Conservation (phyloP, 1,139 yeast species). For the Lodderomyces pseudojiufengensis region DNA sequence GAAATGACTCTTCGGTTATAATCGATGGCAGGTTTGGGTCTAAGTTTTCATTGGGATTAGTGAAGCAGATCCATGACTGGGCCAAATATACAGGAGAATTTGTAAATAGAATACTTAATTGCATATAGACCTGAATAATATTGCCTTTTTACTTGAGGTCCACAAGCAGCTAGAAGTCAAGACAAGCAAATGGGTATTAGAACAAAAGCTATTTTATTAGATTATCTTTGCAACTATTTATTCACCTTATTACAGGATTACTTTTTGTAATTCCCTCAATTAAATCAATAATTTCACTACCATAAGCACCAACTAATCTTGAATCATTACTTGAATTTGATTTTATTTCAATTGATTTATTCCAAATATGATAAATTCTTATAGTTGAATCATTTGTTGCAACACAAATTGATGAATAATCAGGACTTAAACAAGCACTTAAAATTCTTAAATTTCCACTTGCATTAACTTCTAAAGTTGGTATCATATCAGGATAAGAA, state of each 20-base stretch:
- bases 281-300: slow-evolving; percentile 57
- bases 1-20: no score
- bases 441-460: slow-evolving; percentile 53
- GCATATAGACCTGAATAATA: no score
- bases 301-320: slow-evolving; percentile 38
- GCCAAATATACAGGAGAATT: no score
- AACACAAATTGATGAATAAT: slow-evolving; percentile 56
- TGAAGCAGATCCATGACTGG: no score
- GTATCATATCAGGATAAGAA: slow-evolving; percentile 61
- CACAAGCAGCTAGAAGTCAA: no score
- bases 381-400: slow-evolving; percentile 78
- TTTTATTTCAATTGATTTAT: slow-evolving; percentile 16
- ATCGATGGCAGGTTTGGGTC: no score
- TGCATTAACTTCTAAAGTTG: slow-evolving; percentile 50
- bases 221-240: no score
- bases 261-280: slow-evolving; percentile 46
- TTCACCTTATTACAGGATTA: slow-evolving; percentile 13
- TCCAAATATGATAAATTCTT: slow-evolving; percentile 71
- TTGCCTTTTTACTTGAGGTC: no score
- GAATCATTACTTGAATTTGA: slow-evolving; percentile 27
- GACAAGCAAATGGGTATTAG: no score
- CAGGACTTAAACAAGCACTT: slow-evolving; percentile 66
- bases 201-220: no score
- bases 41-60: no score
- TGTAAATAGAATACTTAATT: no score